phyloP scores from a whole-genome alignment of 305 asterid genomes.

The Fraxinus baroniana region DNA sequence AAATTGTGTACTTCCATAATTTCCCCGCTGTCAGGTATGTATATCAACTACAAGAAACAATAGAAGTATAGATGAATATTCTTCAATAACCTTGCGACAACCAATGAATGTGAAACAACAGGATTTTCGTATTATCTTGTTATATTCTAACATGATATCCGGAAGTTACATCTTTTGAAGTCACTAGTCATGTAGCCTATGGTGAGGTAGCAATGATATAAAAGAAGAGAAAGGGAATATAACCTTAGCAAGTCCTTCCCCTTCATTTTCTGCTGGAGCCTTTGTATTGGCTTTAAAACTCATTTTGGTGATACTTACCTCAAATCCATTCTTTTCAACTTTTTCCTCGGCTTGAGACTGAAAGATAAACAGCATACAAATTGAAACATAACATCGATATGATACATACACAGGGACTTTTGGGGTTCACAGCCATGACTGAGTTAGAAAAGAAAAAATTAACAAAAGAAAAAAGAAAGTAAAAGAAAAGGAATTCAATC shows the following conservation, averaged over 20 bases:
- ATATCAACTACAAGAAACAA: not conserved
- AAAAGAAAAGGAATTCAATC: not conserved
- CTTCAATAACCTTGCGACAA: not conserved
- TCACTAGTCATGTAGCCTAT: not conserved
- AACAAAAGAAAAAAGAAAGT: not conserved
- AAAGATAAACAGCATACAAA: constrained; percentile 16
- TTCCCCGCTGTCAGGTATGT: constrained; percentile 21
- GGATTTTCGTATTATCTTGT: not conserved
- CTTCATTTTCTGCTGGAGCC: constrained; percentile 82
- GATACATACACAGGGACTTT: not conserved
- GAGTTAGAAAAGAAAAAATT: not conserved
- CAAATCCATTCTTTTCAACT: constrained; percentile 67
- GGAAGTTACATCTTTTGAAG: not conserved
- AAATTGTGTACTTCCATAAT: constrained; percentile 77
- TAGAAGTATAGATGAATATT: not conserved
- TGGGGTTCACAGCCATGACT: not conserved
- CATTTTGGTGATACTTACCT: constrained; percentile 62
- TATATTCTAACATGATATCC: not conserved
- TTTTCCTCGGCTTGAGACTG: constrained; percentile 82
- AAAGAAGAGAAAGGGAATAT: constrained; percentile 8
- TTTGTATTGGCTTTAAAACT: constrained; percentile 87
- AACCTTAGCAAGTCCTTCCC: constrained; percentile 85
- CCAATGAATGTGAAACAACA: not conserved
- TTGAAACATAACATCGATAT: not conserved
- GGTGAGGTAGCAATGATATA: not conserved